Evolutionary conservation across 495 filamentous ascomycete genomes (phyloP).

Genomic region (Tuber borchii): DNA sequence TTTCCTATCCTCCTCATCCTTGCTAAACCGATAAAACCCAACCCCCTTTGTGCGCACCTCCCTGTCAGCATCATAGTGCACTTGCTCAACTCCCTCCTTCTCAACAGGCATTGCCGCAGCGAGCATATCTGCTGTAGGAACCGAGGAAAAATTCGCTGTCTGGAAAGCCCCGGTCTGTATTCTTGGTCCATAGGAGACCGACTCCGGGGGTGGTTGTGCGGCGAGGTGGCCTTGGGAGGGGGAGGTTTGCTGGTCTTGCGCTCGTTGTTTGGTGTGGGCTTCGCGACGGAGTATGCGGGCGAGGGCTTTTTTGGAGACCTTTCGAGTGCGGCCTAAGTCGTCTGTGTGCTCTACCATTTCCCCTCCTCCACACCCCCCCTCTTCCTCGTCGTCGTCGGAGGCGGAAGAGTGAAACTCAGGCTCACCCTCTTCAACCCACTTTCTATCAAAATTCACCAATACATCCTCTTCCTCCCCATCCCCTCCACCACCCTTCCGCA

Average conservation of each 20-base stretch:
- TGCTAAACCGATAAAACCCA: constrained; percentile 81
- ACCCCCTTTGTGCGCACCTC: constrained; percentile 84
- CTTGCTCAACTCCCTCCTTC: constrained; percentile 66
- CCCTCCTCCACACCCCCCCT: constrained; percentile 46
- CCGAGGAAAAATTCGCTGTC: constrained; percentile 44
- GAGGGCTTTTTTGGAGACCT: constrained; percentile 58
- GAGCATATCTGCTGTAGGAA: constrained; percentile 16
- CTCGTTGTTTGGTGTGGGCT: constrained; percentile 36
- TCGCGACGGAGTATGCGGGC: constrained; percentile 48
- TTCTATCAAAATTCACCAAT: constrained; percentile 86
- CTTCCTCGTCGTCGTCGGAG: constrained; percentile 39
- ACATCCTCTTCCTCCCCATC: constrained; percentile 45
- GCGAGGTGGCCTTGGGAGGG: not conserved
- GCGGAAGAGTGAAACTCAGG: constrained; percentile 15
- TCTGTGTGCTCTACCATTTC: constrained; percentile 76
- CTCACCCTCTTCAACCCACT: constrained; percentile 68
- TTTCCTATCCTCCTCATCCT: constrained; percentile 57
- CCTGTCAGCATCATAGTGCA: constrained; percentile 74
- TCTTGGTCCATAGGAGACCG: constrained; percentile 54
- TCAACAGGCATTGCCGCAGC: constrained; percentile 8
- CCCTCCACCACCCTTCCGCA: constrained; percentile 67
- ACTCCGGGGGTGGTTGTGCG: not conserved
- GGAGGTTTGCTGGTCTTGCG: not conserved
- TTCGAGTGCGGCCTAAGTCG: constrained; percentile 76
- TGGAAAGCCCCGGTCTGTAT: constrained; percentile 74